These are phyloP conservation scores for Clarireedia homoeocarpa DNA, from an alignment of 2,329 filamentous ascomycete genomes.

Conservation along the genomic window DNA sequence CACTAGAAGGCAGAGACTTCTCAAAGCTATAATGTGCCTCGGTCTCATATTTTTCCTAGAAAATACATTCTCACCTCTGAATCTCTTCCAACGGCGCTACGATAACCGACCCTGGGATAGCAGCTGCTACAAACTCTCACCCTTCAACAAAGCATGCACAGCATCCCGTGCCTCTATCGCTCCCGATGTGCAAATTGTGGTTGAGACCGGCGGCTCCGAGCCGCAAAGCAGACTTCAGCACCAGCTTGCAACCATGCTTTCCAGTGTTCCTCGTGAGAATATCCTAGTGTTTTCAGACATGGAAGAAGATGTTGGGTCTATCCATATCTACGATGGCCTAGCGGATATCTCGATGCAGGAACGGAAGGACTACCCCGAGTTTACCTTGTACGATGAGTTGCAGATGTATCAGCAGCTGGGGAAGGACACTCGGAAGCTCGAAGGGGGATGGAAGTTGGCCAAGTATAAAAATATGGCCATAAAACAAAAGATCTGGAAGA, in stretches of 20 bases:
- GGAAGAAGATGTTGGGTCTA: slow-evolving; percentile 9
- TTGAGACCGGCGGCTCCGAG: slow-evolving; percentile 14
- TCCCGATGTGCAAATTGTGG: slow-evolving; percentile 10
- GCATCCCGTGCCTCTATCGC: slow-evolving; percentile 3
- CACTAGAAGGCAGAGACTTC: background rate
- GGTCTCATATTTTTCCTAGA: background rate
- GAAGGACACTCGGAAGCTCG: slow-evolving; percentile 11
- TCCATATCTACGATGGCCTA: slow-evolving; percentile 9
- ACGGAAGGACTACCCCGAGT: background rate
- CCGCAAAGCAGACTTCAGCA: slow-evolving; percentile 9
- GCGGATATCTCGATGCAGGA: slow-evolving; percentile 10
- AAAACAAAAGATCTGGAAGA: slow-evolving; percentile 13
- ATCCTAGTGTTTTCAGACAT: slow-evolving; percentile 14
- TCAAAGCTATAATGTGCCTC: background rate
- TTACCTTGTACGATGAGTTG: background rate
- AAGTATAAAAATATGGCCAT: slow-evolving; percentile 15
- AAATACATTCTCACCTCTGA: background rate
- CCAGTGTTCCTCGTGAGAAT: slow-evolving; percentile 8
- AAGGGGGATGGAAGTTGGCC: slow-evolving; percentile 13
- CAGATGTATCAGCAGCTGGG: background rate
- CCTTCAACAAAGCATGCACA: slow-evolving; percentile 5
- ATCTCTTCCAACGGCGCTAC: background rate
- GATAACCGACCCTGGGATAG: slow-evolving; percentile 4
- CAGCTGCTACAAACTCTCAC: slow-evolving; percentile 7
- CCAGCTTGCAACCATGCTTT: slow-evolving; percentile 11